Evolutionary conservation across 495 filamentous ascomycete species (phyloP), one percentile per base, ranked within the genome.

Genomic region (Amniculicola lignicola): DNA sequence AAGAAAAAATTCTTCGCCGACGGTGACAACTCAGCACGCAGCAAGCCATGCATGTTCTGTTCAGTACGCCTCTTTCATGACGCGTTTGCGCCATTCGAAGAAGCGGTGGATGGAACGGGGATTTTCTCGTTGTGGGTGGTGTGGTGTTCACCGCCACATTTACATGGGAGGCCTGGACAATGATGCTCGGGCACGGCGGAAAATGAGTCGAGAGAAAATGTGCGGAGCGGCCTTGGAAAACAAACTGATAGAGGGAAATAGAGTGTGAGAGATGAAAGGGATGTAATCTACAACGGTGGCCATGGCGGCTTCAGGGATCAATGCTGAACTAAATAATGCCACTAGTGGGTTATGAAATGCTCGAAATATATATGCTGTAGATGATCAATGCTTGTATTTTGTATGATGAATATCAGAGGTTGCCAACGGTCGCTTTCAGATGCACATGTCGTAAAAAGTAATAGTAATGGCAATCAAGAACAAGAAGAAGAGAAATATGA

Each of bases 1-100:
- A 19, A 6, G 37, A 40, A 40, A 33, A n/a, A 18, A 40, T 18
- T 40, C 19, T 40, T 40, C 37, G 16, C 37, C 7, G 6, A 6
- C 9, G 37, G 37, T 55, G 52, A 55, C 52, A 55, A 41, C 42
- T 55, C 52, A 55, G 29, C 52, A 31, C 52, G 52, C 52, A 55
- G 52, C 29, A 48, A 38, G 52, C 52, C 41, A 54, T 41, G 51
- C 47, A 54, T 9, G 9, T 40, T 6, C 9, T n/a, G n/a, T n/a
- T n/a, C n/a, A n/a, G n/a, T n/a, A n/a, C 24, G 16, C 22, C 11
- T 31, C 10, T 29, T 2, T 15, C 21, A 22, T 11, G 16, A 39
- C 12, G 24, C 35, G 40, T 16, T 24, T 55, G 36, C 52, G 52
- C 37, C 42, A 55, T 40, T 31, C n/a, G 21, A 51, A 40, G 33